A percentile compares a stretch with the other conserved stretches of the same genome.
Evolutionary conservation across 306 rosid species (phyloP).

Genomic region (Carpinus viminea): DNA sequence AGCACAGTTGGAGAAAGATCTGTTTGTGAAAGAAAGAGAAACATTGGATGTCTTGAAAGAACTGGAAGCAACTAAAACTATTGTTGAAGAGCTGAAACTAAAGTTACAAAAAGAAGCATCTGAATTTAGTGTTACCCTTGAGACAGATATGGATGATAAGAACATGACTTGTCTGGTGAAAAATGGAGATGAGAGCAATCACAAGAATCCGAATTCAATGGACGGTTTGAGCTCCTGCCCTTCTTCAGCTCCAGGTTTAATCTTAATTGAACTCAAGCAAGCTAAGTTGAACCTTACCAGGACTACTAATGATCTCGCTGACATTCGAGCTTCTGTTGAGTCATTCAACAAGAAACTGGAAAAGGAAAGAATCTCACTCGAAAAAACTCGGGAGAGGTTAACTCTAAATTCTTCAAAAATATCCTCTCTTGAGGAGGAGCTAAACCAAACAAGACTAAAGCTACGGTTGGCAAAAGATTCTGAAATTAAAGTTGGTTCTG

Average conservation of each 20-base stretch:
- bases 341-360: slow-evolving; percentile 66
- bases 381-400: slow-evolving; percentile 75
- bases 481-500: slow-evolving; percentile 44
- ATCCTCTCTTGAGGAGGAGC: slow-evolving; percentile 76
- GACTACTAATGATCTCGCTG: slow-evolving; percentile 79
- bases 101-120: slow-evolving; percentile 52
- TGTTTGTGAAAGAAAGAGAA: slow-evolving; percentile 55
- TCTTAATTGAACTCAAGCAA: slow-evolving; percentile 77
- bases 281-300: slow-evolving; percentile 76
- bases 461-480: slow-evolving; percentile 63
- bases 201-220: slow-evolving; percentile 28
- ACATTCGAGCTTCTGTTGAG: slow-evolving; percentile 71
- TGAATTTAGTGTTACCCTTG: slow-evolving; percentile 32
- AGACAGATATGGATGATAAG: slow-evolving; percentile 17
- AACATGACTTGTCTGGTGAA: slow-evolving; percentile 18
- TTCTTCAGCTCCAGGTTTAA: slow-evolving; percentile 53
- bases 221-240: slow-evolving; percentile 37
- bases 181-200: slow-evolving; percentile 64
- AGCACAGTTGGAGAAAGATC: slow-evolving; percentile 44
- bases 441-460: slow-evolving; percentile 64
- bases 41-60: slow-evolving; percentile 56
- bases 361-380: slow-evolving; percentile 71
- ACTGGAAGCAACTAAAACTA: slow-evolving; percentile 46
- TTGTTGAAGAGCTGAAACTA: slow-evolving; percentile 44
- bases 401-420: slow-evolving; percentile 64